Base-by-base conservation (phyloP, 1,139 yeast species). In the Candida sp. region DNA sequence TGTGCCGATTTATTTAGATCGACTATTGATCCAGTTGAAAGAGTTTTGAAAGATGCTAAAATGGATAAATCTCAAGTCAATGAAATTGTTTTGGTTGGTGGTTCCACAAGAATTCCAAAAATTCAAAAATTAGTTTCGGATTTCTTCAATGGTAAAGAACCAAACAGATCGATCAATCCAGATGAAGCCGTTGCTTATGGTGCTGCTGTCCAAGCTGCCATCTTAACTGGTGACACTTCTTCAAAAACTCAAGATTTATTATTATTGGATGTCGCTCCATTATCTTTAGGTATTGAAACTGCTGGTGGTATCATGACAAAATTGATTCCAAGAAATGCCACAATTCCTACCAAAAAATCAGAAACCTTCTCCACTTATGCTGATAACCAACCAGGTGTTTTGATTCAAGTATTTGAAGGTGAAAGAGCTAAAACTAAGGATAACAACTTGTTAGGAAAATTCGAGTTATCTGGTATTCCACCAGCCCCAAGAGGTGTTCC, bases 91-190 rank as follows among this genome's bases (percentile, higher is more conserved):
- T 81, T 91, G 58, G 98, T 91, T 61, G 98, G 98, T 84, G 98
- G 98, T 82, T 91, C 98, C 57, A 91, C 98, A 73, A 90, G 98
- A 87, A 91, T 91, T 79, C 98, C 98, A 80, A 89, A 89, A 83
- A 88, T 91, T 68, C 97, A 91, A 81, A 89, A 91, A 77, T 83
- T 91, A 67, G 88, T 91, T 60, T 88, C 96, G 57, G 97, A 91
- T 78, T 91, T 83, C 91, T 91, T 91, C 75, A 91, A 90, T 71
- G 97, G 97, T 75, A 91, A 91, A 83, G 89, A 86, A 79, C 87
- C 87, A 67, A 88, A 87, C 79, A 85, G 84, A 77, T 86, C 97
- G 58, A 91, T 90, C 74, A 90, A 90, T 95, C 97, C 97, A 64
- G 97, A 88, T 81, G 96, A 88, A 81, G 96, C 96, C 71, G 96